phyloP scores from a whole-genome alignment of 345 rosid species.

The Luvunga scandens region DNA sequence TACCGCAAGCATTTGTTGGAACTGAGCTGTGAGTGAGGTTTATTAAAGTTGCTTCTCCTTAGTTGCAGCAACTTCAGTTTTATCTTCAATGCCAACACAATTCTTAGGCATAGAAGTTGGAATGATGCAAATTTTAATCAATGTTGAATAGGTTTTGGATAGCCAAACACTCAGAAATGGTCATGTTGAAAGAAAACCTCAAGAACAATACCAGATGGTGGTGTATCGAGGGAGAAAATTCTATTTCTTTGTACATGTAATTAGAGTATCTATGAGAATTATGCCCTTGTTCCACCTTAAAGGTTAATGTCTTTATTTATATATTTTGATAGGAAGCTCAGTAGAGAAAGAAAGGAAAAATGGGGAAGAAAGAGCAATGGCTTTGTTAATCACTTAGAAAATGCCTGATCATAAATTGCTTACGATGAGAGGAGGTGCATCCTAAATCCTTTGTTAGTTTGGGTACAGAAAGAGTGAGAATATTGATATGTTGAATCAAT shows the following conservation, averaged over 20 bases:
- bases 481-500: constrained; percentile 1
- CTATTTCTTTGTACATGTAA: not conserved
- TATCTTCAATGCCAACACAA: not conserved
- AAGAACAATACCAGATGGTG: not conserved
- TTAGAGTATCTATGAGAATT: not conserved
- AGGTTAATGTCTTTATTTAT: not conserved
- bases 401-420: not conserved
- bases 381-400: not conserved
- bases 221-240: not conserved
- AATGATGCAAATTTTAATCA: not conserved
- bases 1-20: not conserved
- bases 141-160: not conserved
- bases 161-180: constrained; percentile 2
- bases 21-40: not conserved
- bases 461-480: constrained; percentile 1
- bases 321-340: not conserved
- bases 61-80: not conserved
- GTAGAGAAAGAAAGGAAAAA: not conserved
- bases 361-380: not conserved
- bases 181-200: not conserved
- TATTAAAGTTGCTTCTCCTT: not conserved
- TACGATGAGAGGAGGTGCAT: not conserved
- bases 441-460: not conserved
- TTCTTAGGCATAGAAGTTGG: not conserved
- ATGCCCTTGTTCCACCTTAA: not conserved